Evolutionary conservation across 129 eudicot species (phyloP).

Genomic region (Escallonia rubra): DNA sequence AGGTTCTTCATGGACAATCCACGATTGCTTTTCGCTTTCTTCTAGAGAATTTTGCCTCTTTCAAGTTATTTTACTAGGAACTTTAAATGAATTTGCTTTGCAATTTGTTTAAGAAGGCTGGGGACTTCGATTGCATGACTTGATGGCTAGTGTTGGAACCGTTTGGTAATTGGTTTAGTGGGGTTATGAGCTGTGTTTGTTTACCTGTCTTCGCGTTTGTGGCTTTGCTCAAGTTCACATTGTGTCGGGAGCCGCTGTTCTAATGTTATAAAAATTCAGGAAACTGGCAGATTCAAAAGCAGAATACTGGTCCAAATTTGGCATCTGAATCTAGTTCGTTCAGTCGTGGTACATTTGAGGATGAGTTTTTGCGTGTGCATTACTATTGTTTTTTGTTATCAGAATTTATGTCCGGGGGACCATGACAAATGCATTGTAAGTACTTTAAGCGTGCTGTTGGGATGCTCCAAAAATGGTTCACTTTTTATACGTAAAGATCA

Average conservation of each 20-base stretch:
- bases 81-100: not conserved
- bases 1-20: not conserved
- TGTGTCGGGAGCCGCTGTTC: not conserved
- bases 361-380: conserved; percentile 36
- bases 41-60: not conserved
- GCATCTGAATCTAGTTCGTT: conserved; percentile 28
- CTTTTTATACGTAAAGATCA: too few species aligned
- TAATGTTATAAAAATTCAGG: conserved; percentile 20
- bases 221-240: not conserved
- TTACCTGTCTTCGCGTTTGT: not conserved
- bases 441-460: not conserved
- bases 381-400: not conserved
- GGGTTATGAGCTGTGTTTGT: conserved; percentile 1
- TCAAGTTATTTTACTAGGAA: not conserved
- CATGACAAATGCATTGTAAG: not conserved
- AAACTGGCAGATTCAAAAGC: conserved; percentile 24
- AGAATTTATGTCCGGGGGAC: not conserved
- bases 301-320: conserved; percentile 19
- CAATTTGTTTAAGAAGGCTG: not conserved
- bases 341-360: conserved; percentile 19
- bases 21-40: not conserved
- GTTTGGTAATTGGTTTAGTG: not conserved
- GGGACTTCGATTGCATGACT: not conserved
- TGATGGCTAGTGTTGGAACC: conserved; percentile 5
- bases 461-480: not conserved